A percentile compares a stretch with the other conserved stretches of the same genome.
Conservation (phyloP, 805 yeast genomes). For the Yarrowia sp. region DNA sequence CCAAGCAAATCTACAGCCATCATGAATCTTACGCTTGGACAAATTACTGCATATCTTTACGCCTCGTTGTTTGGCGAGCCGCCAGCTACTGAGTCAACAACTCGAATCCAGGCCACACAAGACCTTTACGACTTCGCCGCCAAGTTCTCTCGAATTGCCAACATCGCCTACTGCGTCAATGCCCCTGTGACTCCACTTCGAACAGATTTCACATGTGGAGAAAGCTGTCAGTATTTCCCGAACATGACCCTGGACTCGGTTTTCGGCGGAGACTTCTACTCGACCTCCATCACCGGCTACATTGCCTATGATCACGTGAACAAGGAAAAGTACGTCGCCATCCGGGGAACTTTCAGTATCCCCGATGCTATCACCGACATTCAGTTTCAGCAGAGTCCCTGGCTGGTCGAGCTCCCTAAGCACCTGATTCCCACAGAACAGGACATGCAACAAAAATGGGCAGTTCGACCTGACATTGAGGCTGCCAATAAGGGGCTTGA, state of each 20-base stretch:
- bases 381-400: neutral
- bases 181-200: neutral
- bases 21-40: constrained; percentile 2
- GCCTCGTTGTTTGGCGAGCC: neutral
- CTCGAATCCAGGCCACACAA: neutral
- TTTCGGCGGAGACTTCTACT: constrained; percentile 1
- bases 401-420: neutral
- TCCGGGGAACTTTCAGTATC: constrained; percentile 5
- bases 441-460: neutral
- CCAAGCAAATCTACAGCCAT: neutral
- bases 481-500: neutral
- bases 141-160: neutral
- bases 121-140: neutral
- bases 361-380: neutral
- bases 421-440: neutral
- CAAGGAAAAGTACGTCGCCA: neutral
- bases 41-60: neutral
- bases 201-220: neutral
- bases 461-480: neutral
- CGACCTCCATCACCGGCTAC: neutral
- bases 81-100: neutral
- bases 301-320: neutral
- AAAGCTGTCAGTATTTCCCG: constrained; percentile 1
- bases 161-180: constrained; percentile 1
- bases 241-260: constrained; percentile 1